Evolutionary conservation across 2,329 filamentous ascomycete genomes (phyloP).

Genomic region (Penicillium palitans): DNA sequence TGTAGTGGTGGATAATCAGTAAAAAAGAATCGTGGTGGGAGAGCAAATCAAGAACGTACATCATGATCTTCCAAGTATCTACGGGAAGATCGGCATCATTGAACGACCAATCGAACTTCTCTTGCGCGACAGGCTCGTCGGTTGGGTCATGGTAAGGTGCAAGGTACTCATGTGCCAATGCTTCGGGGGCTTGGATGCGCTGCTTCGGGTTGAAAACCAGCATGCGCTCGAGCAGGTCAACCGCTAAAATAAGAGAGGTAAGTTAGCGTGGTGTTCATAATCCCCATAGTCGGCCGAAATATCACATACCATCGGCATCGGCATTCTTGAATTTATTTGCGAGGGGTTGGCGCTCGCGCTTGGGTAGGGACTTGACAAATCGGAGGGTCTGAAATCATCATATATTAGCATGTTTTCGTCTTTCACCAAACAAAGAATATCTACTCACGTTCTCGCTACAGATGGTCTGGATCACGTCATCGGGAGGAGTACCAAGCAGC

Average conservation of each 20-base stretch:
- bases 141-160: conserved; percentile 95
- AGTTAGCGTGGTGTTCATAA: conserved; percentile 13
- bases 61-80: conserved; percentile 99
- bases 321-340: conserved; percentile 92
- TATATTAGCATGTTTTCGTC: conserved; percentile 27
- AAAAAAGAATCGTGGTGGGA: background rate
- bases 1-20: conserved; percentile 41
- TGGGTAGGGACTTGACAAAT: conserved; percentile 96
- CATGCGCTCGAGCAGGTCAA: conserved; percentile 94
- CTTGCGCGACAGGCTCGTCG: conserved; percentile 90
- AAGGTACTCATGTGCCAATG: conserved; percentile 88
- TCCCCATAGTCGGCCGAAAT: background rate
- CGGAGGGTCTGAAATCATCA: conserved; percentile 69
- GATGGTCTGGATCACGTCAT: conserved; percentile 98
- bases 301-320: conserved; percentile 70
- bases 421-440: background rate
- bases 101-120: conserved; percentile 99
- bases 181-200: conserved; percentile 82
- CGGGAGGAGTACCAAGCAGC: conserved; percentile 89
- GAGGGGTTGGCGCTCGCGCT: conserved; percentile 86
- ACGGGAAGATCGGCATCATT: conserved; percentile 97
- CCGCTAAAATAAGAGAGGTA: conserved; percentile 55
- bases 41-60: conserved; percentile 60
- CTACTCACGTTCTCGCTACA: conserved; percentile 88
- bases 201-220: conserved; percentile 98